Evolutionary conservation across 2,329 filamentous ascomycete genomes (phyloP).

Genomic region (Lachnellula subtilissima): DNA sequence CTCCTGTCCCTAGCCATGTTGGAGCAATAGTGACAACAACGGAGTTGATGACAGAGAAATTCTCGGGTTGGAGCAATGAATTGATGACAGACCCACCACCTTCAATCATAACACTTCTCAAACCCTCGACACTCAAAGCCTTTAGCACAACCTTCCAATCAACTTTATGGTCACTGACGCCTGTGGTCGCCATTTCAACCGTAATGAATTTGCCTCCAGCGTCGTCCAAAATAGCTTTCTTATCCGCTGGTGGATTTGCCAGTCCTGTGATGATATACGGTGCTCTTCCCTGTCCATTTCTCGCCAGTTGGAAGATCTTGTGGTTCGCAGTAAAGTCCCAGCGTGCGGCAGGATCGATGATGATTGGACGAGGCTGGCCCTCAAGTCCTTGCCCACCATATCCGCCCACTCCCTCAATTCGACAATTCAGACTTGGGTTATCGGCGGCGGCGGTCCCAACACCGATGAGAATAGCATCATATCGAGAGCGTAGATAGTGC

Average conservation of each 20-base stretch:
- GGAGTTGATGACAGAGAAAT: slow-evolving; percentile 59
- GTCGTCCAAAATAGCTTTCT: background rate
- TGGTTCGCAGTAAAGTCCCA: slow-evolving; percentile 59
- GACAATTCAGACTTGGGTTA: slow-evolving; percentile 78
- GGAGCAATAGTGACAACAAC: slow-evolving; percentile 86
- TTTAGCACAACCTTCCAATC: slow-evolving; percentile 7
- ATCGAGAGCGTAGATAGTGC: slow-evolving; percentile 74
- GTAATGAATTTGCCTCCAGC: slow-evolving; percentile 7
- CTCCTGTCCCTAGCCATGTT: slow-evolving; percentile 75
- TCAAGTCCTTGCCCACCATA: slow-evolving; percentile 40
- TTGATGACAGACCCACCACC: slow-evolving; percentile 80
- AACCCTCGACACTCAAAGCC: background rate
- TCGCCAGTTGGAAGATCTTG: slow-evolving; percentile 62
- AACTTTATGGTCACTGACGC: background rate
- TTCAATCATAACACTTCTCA: slow-evolving; percentile 83
- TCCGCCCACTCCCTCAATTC: slow-evolving; percentile 43
- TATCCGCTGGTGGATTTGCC: slow-evolving; percentile 13
- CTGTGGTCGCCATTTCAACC: background rate
- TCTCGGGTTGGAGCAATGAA: slow-evolving; percentile 59
- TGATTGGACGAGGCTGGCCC: slow-evolving; percentile 70
- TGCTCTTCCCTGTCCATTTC: slow-evolving; percentile 62
- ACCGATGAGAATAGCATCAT: slow-evolving; percentile 79
- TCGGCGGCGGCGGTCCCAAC: slow-evolving; percentile 79
- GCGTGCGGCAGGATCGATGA: slow-evolving; percentile 71
- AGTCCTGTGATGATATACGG: slow-evolving; percentile 63